These are phyloP conservation scores for Phytophthora chlamydospora DNA, from an alignment of 352 stramenopile genomes.

Conservation along the genomic window DNA sequence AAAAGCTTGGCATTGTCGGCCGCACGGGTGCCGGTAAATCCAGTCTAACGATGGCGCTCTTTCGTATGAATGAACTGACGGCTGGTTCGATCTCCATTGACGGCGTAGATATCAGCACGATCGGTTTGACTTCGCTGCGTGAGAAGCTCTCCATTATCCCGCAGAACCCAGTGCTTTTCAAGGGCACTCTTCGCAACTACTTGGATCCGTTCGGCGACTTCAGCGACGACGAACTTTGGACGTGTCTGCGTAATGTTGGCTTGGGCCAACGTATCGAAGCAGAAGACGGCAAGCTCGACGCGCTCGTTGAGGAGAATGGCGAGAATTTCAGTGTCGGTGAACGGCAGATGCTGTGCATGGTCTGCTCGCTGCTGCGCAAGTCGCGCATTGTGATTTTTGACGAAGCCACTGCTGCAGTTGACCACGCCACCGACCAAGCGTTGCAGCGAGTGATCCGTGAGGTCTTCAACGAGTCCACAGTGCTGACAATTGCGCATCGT, in stretches of 20 bases:
- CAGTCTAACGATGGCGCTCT: conserved; percentile 86
- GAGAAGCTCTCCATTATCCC: conserved; percentile 92
- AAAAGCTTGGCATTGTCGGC: conserved; percentile 91
- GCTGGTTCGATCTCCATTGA: conserved; percentile 89
- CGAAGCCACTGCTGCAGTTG: conserved; percentile 76
- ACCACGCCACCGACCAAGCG: conserved; percentile 77
- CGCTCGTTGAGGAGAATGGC: conserved; percentile 90
- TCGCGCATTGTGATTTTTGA: conserved; percentile 82
- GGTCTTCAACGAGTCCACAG: conserved; percentile 90
- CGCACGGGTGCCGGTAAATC: conserved; percentile 90
- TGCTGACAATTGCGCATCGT: conserved; percentile 97
- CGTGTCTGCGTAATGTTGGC: conserved; percentile 44
- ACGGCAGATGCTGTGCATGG: conserved; percentile 94
- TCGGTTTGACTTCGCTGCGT: conserved; percentile 85
- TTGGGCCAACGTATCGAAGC: conserved; percentile 59
- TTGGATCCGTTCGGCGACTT: conserved; percentile 91
- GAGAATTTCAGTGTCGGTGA: conserved; percentile 95
- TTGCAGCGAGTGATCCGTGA: conserved; percentile 77
- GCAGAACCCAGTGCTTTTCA: conserved; percentile 94
- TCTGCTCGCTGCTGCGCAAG: conserved; percentile 87
- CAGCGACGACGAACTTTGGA: conserved; percentile 73
- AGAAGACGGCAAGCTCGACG: conserved; percentile 62
- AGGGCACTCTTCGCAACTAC: conserved; percentile 90
- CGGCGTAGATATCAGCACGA: conserved; percentile 74
- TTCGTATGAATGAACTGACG: conserved; percentile 88